Evolutionary conservation across 2,329 filamentous ascomycete genomes (phyloP), one percentile per base, ranked within the genome.

Genomic region (Cercospora canescens): DNA sequence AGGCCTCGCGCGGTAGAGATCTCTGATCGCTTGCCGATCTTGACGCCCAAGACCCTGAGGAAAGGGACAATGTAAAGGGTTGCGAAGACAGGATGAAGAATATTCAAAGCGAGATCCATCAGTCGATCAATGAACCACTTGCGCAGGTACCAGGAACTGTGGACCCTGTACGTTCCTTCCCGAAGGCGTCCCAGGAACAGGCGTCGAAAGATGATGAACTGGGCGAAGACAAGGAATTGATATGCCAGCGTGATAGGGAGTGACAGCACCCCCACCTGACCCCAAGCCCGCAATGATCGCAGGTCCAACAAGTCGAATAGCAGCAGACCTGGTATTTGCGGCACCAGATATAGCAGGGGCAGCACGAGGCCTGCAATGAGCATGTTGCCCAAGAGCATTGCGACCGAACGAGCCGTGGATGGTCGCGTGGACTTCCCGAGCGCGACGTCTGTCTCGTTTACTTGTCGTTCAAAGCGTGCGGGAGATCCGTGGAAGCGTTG

Each of bases 31-130:
- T 65, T 66, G 57, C 71, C 71, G 11, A 72, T 72, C 59, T 70
- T 72, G 26, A 71, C 71, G 6, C 71, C 71, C 6, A 72, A 64
- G 21, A 62, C 55, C 11, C 63, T 60, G 24, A 72, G 68, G 61
- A 72, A 72, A 14, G 71, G 71, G 0, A 72, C 71, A 37, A 72
- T 70, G 68, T 72, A 72, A 18, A 72, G 65, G 8, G 68, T 68
- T 7, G 71, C 71, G 37, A 72, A 72, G 39, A 72, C 71, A 2
- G 69, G 71, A 55, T 72, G 69, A 1, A 72, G 61, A 16, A 72
- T 63, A n/a, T 63, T 67, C 30, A 72, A 57, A 18, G 71, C 69
- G n/a, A 72, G 68, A 41, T 72, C 71, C 67, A 72, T 70, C 14
- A 71, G 37, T 58, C 71, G 45, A 12, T 72, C 71, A 16, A 71